Conservation (phyloP, 257 asterid species). For the Paulownia fortunei region DNA sequence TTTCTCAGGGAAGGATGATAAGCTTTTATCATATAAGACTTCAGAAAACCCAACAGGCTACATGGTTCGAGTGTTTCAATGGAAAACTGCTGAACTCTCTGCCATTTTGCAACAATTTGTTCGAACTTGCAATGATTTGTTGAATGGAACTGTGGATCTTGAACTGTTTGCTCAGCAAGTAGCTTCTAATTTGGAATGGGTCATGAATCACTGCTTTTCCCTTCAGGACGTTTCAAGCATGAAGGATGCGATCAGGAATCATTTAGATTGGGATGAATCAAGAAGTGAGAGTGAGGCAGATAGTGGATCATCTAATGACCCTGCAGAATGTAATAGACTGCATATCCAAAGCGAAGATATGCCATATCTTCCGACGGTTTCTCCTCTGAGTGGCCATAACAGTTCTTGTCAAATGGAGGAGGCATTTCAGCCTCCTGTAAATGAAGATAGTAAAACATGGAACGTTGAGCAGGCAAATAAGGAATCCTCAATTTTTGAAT, state of each 20-base stretch:
- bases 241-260: constrained; percentile 65
- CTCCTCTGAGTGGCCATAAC: constrained; percentile 32
- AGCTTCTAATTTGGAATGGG: constrained; percentile 77
- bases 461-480: constrained; percentile 44
- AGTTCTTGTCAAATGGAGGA: constrained; percentile 37
- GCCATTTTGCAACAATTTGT: constrained; percentile 61
- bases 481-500: constrained; percentile 40
- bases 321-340: constrained; percentile 42
- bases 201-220: constrained; percentile 87
- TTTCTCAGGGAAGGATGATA: constrained; percentile 42
- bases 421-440: constrained; percentile 10
- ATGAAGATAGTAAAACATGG: constrained; percentile 40
- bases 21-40: constrained; percentile 37
- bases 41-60: constrained; percentile 58
- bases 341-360: constrained; percentile 25
- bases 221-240: constrained; percentile 88
- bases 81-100: constrained; percentile 79
- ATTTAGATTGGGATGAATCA: constrained; percentile 80
- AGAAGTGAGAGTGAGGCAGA: constrained; percentile 65
- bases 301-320: constrained; percentile 42
- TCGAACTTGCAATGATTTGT: constrained; percentile 65
- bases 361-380: constrained; percentile 27
- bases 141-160: constrained; percentile 54
- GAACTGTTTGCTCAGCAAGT: constrained; percentile 60
- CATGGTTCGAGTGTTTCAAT: constrained; percentile 73